These are phyloP conservation scores for Leishmania amazonensis DNA, from an alignment of 208 protist genomes.

Conservation along the genomic window DNA sequence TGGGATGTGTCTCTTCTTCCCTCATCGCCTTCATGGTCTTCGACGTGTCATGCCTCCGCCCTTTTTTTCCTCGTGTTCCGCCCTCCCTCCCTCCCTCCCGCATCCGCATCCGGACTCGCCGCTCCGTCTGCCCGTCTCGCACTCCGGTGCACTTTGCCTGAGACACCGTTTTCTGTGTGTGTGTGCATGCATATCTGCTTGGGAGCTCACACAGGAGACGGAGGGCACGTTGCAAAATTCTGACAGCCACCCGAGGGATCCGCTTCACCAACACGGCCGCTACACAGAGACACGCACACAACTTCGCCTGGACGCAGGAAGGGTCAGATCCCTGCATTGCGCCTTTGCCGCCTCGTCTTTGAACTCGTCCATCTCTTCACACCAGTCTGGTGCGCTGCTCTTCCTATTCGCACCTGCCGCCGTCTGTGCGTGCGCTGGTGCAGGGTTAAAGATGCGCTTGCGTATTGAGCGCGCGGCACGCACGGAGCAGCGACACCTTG, in stretches of 20 bases:
- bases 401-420: background rate
- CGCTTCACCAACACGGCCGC: background rate
- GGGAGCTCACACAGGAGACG: background rate
- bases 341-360: background rate
- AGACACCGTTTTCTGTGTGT: background rate
- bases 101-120: background rate
- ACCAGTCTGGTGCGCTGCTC: background rate
- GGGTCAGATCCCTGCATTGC: background rate
- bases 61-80: background rate
- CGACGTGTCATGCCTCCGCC: background rate
- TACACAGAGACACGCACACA: background rate
- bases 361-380: background rate
- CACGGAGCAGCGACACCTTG: slow-evolving; percentile 2
- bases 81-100: background rate
- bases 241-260: background rate
- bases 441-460: slow-evolving; percentile 12
- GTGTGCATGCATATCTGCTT: background rate
- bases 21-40: background rate
- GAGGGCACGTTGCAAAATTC: background rate
- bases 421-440: background rate
- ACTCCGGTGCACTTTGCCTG: background rate
- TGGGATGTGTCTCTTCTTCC: background rate
- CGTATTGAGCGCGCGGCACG: slow-evolving; percentile 22
- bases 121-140: background rate
- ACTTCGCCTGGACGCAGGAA: background rate